phyloP scores from a whole-genome alignment of 192 early-diverging fungal genomes.

The Entomortierella beljakovae region DNA sequence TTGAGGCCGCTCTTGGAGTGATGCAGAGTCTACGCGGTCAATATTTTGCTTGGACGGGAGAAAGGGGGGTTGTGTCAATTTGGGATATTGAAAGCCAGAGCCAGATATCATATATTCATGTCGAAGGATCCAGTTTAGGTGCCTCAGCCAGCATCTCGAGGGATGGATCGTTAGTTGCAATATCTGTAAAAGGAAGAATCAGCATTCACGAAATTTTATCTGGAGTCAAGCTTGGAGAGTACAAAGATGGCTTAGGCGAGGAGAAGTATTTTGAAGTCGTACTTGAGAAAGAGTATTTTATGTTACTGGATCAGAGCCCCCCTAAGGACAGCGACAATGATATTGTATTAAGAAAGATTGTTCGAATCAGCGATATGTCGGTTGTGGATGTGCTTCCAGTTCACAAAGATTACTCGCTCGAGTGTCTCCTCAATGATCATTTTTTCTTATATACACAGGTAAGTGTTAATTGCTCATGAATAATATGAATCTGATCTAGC shows the following conservation, averaged over 20 bases:
- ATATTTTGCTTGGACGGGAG: slow-evolving; percentile 10
- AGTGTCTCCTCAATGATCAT: neutral
- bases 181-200: neutral
- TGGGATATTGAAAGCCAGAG: slow-evolving; percentile 1
- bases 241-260: neutral
- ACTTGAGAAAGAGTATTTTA: slow-evolving; percentile 8
- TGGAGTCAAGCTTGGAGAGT: neutral
- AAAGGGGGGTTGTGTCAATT: neutral
- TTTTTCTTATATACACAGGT: slow-evolving; percentile 3
- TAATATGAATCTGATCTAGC: neutral
- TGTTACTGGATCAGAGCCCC: neutral
- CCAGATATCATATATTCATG: neutral
- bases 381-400: neutral
- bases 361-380: neutral
- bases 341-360: neutral
- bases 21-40: neutral
- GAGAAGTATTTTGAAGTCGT: neutral
- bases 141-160: neutral
- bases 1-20: neutral
- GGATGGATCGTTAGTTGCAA: slow-evolving; percentile 1
- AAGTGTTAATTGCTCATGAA: too few species aligned
- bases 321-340: neutral
- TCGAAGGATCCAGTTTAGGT: neutral
- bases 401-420: neutral
- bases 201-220: neutral